Percentiles rank a stretch among this genome's conserved stretches.
Evolutionary conservation across 768 basidiomycete species (phyloP).

Genomic region (Boletus coccyginus): DNA sequence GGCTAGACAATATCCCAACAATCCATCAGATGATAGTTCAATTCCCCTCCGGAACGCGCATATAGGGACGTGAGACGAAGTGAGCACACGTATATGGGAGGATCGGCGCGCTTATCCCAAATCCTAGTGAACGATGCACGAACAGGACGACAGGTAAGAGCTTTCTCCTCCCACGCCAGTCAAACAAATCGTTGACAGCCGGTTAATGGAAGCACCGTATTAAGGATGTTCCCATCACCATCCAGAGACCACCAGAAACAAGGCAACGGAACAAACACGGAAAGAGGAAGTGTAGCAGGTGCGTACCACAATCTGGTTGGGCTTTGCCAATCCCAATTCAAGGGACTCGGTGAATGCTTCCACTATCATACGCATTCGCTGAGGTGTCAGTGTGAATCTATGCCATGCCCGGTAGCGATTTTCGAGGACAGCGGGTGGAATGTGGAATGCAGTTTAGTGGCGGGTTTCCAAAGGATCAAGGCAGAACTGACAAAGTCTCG

Average conservation of each 20-base stretch:
- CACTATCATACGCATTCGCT: conserved; percentile 94
- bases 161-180: neutral
- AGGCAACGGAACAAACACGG: conserved; percentile 4
- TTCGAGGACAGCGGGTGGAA: neutral
- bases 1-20: conserved; percentile 46
- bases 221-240: conserved; percentile 1
- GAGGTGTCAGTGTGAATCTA: conserved; percentile 85
- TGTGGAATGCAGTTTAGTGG: conserved; percentile 2
- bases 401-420: neutral
- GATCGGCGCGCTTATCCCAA: neutral
- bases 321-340: conserved; percentile 80
- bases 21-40: conserved; percentile 8
- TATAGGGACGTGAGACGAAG: neutral
- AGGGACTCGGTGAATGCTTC: conserved; percentile 93
- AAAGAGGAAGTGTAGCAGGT: neutral
- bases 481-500: conserved; percentile 68
- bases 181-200: neutral
- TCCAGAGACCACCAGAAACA: neutral
- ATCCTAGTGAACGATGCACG: neutral
- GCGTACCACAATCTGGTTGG: conserved; percentile 85
- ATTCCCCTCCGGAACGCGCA: neutral
- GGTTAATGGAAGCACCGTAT: neutral
- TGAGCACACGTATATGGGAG: neutral
- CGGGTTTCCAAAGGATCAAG: neutral
- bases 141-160: neutral